Evolutionary conservation across 2,329 filamentous ascomycete species (phyloP).

Genomic region (Fusarium sterilihyphosum): DNA sequence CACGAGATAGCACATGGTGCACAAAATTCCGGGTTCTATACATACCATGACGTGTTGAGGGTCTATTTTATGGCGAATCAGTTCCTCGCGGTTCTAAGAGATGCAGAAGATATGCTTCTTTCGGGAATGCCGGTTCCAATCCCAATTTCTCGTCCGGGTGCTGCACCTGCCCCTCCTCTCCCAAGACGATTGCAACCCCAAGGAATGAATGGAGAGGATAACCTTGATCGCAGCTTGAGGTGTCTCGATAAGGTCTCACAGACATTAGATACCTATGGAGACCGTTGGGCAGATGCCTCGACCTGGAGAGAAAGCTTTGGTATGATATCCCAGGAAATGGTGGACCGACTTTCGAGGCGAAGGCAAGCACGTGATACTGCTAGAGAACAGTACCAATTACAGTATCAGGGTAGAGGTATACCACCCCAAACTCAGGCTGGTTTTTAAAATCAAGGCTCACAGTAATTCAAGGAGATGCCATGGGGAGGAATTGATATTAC

Average conservation of each 20-base stretch:
- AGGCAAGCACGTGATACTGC: constrained; percentile 46
- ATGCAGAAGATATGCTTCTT: constrained; percentile 66
- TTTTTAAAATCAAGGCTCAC: constrained; percentile 36
- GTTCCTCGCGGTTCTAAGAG: constrained; percentile 68
- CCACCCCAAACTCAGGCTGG: constrained; percentile 26
- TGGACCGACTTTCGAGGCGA: constrained; percentile 55
- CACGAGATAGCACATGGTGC: constrained; percentile 71
- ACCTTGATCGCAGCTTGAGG: constrained; percentile 64
- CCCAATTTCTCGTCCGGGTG: constrained; percentile 57
- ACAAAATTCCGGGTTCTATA: constrained; percentile 74
- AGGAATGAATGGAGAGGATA: constrained; percentile 55
- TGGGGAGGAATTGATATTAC: constrained; percentile 59
- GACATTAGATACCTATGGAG: constrained; percentile 65
- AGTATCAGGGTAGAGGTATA: constrained; percentile 47
- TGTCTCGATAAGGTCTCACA: constrained; percentile 65
- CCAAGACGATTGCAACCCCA: constrained; percentile 55
- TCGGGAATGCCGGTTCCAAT: constrained; percentile 58
- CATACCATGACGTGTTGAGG: constrained; percentile 87
- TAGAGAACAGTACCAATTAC: constrained; percentile 50
- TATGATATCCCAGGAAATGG: constrained; percentile 56
- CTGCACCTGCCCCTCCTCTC: constrained; percentile 62
- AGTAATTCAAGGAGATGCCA: constrained; percentile 48
- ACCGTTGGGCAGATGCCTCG: constrained; percentile 67
- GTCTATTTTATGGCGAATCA: constrained; percentile 79
- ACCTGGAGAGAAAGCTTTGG: constrained; percentile 65